Base-by-base conservation (phyloP, 2,329 filamentous ascomycete genomes). In the Xylaria multiplex region DNA sequence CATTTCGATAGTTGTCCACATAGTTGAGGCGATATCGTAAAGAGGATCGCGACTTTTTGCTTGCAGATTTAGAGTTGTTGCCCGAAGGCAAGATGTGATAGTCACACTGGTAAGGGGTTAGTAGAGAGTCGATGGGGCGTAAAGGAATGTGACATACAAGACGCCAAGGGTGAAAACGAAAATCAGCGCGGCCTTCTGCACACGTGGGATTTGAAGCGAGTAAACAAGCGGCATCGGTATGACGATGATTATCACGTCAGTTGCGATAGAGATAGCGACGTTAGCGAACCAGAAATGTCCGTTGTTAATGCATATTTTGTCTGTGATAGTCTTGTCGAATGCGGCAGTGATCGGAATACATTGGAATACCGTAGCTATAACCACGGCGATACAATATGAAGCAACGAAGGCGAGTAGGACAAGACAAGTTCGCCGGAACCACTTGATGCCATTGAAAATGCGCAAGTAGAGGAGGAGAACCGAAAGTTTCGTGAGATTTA, bases 281-380 rank as follows among this genome's bases (percentile, higher is more conserved):
- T 81, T 82, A 11, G 78, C 78, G 49, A 79, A 81, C 81, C 81
- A 82, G 54, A 82, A 76, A 7, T 71, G 73, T 8, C 74, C 75
- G 61, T 79, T 80, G 59, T 79, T 67, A 50, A 82, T 77, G 64
- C 80, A 82, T 24, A 9, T 59, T 7, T 59, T 64, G 27, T 71
- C 67, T 11, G 67, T 49, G 1, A 77, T 59, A 6, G 55, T 62
- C 62, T 74, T 75, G 65, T 77, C 69, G 59, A 74, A 78, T 5
- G 73, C 73, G n/a, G 70, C 70, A 11, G 58, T 59, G n/a, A 78
- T 48, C 0, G 77, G 77, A 3, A 32, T 68, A 59, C 77, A 79
- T 62, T 78, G 76, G 58, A 77, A 76, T 42, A 78, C 72, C 3
- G 77, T 76, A 3, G 63, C 73, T 11, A 70, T 50, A n/a, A 75